A percentile compares a stretch with the other conserved stretches of the same genome.
These are phyloP conservation scores for Athelia psychrophila DNA, from an alignment of 1,284 basidiomycete species.

Conservation along the genomic window DNA sequence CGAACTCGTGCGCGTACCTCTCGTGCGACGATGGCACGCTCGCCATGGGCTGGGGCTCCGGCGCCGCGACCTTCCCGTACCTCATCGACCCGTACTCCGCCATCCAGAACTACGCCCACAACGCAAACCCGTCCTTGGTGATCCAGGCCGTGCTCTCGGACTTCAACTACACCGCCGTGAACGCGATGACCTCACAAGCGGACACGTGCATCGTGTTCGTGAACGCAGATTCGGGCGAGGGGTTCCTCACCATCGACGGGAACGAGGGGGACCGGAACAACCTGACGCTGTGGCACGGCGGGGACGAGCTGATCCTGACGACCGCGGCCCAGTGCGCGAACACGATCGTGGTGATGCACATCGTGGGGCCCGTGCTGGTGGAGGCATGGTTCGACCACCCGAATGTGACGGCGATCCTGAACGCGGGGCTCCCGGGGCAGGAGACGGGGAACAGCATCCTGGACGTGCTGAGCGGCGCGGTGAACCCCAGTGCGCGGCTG, in stretches of 20 bases:
- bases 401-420: constrained; percentile 44
- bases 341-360: constrained; percentile 57
- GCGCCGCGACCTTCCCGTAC: constrained; percentile 28
- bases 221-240: constrained; percentile 38
- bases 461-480: constrained; percentile 46
- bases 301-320: constrained; percentile 38
- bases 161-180: constrained; percentile 3
- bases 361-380: constrained; percentile 47
- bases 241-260: constrained; percentile 47
- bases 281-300: constrained; percentile 55
- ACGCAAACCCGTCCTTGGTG: background rate
- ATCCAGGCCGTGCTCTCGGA: constrained; percentile 6
- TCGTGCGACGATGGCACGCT: constrained; percentile 50
- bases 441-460: constrained; percentile 56
- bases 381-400: constrained; percentile 52
- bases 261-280: constrained; percentile 48
- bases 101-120: constrained; percentile 10
- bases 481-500: constrained; percentile 44
- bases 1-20: constrained; percentile 54
- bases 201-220: constrained; percentile 36
- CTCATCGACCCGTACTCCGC: constrained; percentile 12
- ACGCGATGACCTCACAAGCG: constrained; percentile 17
- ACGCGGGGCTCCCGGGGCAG: constrained; percentile 49
- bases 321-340: constrained; percentile 42
- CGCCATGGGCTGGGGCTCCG: constrained; percentile 66